Base-by-base conservation (phyloP, 2,329 filamentous ascomycete genomes). In the Xylariaceae sp. region DNA sequence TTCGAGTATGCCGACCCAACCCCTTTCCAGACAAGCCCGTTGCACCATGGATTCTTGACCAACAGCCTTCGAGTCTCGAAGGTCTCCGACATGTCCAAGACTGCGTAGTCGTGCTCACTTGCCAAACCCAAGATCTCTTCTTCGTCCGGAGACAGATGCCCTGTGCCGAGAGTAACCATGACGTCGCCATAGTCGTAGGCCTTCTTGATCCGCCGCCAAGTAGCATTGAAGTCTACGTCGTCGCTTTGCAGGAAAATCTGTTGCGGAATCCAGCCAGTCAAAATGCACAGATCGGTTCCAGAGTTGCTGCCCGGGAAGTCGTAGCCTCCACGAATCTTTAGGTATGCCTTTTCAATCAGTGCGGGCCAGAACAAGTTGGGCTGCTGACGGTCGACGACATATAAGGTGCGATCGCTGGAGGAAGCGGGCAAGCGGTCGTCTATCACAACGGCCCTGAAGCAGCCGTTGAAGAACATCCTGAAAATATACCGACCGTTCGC, bases 221-320 rank as follows among this genome's bases (percentile, higher is more conserved):
- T 74, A 36, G 79, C 70, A 34, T 85, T 75, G 1, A 83, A 74
- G 30, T 89, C 81, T 3, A 89, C 71, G 43, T 94, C 88, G 47
- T 92, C 85, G 49, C 85, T 81, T 55, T 95, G 88, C 2, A 97
- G 69, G 53, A 95, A 95, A 1, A 97, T 69, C 60, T 98, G 92
- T 63, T 98, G 89, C 0, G 92, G 92, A 34, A 98, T 88, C 92
- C 92, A 98, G 19, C 92, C 90, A 0, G 85, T 94, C 38, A 98
- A 65, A 1, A 94, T 83, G 78, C 87, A 94, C 3, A 98, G 66
- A 62, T 98, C 92, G 2, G 90, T 97, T 9, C 88, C 89, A 1
- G 90, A 97, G 60, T 97, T 97, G 56, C 92, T 97, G 6, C 92
- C 92, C 0, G 92, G 90, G 50, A 98, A 98, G 56, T 98, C 89